These are phyloP conservation scores for Xylariales sp. DNA, from an alignment of 2,329 filamentous ascomycete species.

Conservation along the genomic window DNA sequence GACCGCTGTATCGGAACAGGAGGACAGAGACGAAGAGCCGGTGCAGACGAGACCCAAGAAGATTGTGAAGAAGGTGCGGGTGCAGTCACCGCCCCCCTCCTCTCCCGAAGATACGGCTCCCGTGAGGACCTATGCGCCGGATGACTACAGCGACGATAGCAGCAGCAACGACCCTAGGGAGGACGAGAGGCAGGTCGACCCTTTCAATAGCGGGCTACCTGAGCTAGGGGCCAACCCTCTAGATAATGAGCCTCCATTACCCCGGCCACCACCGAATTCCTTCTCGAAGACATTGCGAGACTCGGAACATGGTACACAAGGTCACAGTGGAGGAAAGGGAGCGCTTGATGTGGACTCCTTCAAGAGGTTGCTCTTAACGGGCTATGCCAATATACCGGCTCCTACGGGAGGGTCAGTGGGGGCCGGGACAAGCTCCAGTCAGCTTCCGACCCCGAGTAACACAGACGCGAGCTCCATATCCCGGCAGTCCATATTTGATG, in stretches of 20 bases:
- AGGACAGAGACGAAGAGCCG: conserved; percentile 30
- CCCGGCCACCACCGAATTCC: conserved; percentile 41
- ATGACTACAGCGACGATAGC: conserved; percentile 19
- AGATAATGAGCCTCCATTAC: conserved; percentile 14
- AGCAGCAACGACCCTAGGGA: conserved; percentile 23
- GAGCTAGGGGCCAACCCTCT: background rate
- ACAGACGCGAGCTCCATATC: conserved; percentile 57
- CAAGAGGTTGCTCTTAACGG: conserved; percentile 70
- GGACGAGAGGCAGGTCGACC: conserved; percentile 19
- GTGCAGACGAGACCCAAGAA: conserved; percentile 35
- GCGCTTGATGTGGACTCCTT: conserved; percentile 75
- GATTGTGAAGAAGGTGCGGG: conserved; percentile 62
- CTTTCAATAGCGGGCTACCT: conserved; percentile 13
- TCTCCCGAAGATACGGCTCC: conserved; percentile 47
- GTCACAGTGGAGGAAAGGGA: conserved; percentile 30
- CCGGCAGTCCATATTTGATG: conserved; percentile 54
- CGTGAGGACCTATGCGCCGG: conserved; percentile 19
- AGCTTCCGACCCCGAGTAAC: conserved; percentile 42
- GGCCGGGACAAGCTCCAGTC: conserved; percentile 12
- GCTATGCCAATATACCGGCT: conserved; percentile 43
- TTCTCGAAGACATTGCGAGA: conserved; percentile 54
- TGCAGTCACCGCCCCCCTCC: conserved; percentile 60
- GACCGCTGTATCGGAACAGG: conserved; percentile 23
- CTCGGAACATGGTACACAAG: conserved; percentile 34
- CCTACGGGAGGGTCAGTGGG: conserved; percentile 3